Evolutionary conservation across 371 early-diverging fungal species (phyloP), one percentile per base, ranked within the genome.

Genomic region (Mortierella sp.): DNA sequence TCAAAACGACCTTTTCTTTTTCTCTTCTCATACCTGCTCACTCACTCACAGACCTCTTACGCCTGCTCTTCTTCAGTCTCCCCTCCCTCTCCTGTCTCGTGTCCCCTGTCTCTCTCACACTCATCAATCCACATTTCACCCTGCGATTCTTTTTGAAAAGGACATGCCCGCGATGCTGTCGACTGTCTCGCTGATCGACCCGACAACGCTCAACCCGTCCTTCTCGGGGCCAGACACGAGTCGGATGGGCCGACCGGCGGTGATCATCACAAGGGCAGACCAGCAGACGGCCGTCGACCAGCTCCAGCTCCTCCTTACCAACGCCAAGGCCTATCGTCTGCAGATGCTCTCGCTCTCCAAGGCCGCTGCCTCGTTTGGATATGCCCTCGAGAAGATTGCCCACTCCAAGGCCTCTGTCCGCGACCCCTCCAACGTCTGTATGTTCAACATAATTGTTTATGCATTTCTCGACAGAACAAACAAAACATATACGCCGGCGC

Each of bases 291-390:
- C 79, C 16, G 76, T 78, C 34, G 79, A 78, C 70, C 75, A 68
- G 61, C 40, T 79, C 47, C 72, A 75, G 44, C 55, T 58, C 5
- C 74, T 90, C 47, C 73, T 90, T 55, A 73, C 80, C 26, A 78
- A 86, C 29, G 90, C 90, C 9, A 82, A 87, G 58, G 76, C 85
- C 52, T 90, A 89, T 58, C 86, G 89, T 19, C 85, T 88, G 40
- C 87, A 88, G 77, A 82, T 89, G 86, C 81, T 82, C 11, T 83
- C 85, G 45, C 80, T 90, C 8, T 82, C 90, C 43, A 79, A 79
- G 53, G 87, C 90, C 16, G 87, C 89, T 29, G 90, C 90, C 40
- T 80, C 75, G 50, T 89, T 90, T 77, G 90, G 90, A 7, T 85
- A 86, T 67, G 85, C 89, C 16, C 85, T 90, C 24, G 90, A 90